Base-by-base conservation (phyloP, 441 rosid species). In the Bruguiera hainesii region DNA sequence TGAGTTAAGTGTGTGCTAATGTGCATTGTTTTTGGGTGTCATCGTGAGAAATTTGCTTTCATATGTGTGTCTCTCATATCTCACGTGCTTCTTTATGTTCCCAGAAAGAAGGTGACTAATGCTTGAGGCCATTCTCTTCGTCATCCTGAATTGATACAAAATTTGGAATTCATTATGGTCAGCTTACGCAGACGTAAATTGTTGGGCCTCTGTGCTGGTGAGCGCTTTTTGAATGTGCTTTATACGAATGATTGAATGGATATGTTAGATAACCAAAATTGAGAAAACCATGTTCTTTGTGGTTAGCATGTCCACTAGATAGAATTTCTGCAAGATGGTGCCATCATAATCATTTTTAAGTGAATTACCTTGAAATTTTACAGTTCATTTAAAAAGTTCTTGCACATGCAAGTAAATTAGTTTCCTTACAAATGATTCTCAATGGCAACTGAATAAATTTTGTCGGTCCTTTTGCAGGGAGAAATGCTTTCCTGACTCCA, bases 151-250 rank as follows among this genome's bases (percentile, higher is more conserved):
- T 57, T 58, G 70, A 64, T 71, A 56, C 60, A 39, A 69, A 64
- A 67, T 64, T 63, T 76, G 30, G 59, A 59, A 64, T 69, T 78
- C 57, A 49, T 72, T 42, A 94, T 94, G 99, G 99, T 94, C 78
- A 94, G 99, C 89, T 74, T 91, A 78, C 68, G 99, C 51, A 87
- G 99, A 81, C 96, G 99, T 50, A 89, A 83, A 78, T 94, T 91
- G 66, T 70, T 91, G 78, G 99, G 98, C 57, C 85, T 94, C 61
- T 88, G 97, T 73, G 80, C 96, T 64, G 99, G 99, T 94, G 87
- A 83, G 56, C 25, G 21, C 75, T 64, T 5, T 62, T 64, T 73
- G 48, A 63, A 48, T 66, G 63, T 67, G 42, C 26, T 71, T 60
- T 66, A 42, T 53, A 46, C 71, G 30, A 0, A 52, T 66, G 63